phyloP scores from a whole-genome alignment of 257 asterid species.

The Nicotiana benthamiana region DNA sequence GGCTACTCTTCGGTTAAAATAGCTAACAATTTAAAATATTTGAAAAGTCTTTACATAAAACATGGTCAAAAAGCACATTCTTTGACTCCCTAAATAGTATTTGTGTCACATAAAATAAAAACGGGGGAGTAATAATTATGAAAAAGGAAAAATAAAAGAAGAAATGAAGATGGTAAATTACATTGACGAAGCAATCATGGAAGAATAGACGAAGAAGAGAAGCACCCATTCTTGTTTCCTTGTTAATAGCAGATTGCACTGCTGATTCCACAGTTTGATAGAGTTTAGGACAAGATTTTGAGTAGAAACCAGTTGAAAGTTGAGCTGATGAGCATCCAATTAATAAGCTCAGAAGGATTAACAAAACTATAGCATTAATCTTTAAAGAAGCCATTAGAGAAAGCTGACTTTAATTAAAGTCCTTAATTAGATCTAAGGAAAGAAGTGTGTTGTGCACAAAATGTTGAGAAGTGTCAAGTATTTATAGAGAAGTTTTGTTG shows the following conservation, averaged over 20 bases:
- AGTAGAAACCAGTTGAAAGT: slow-evolving; percentile 52
- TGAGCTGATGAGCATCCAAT: slow-evolving; percentile 58
- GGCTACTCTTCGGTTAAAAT: no score
- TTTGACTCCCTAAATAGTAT: no score
- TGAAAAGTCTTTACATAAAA: no score
- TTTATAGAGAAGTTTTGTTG: slow-evolving; percentile 26
- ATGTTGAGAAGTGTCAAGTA: slow-evolving; percentile 3
- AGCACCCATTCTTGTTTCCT: slow-evolving; percentile 86
- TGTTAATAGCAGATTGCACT: slow-evolving; percentile 48
- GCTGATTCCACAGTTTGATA: slow-evolving; percentile 32
- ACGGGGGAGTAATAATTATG: background rate
- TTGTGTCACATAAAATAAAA: no score
- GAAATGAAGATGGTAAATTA: slow-evolving; percentile 7
- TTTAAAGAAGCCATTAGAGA: background rate
- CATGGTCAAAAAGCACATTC: no score
- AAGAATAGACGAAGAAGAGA: slow-evolving; percentile 84
- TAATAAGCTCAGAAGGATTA: slow-evolving; percentile 25
- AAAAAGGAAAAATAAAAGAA: background rate
- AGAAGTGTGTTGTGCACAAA: slow-evolving; percentile 16
- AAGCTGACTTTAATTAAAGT: slow-evolving; percentile 23
- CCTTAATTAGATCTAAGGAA: background rate
- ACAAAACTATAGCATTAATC: slow-evolving; percentile 19
- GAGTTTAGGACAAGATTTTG: slow-evolving; percentile 55
- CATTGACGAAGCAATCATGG: slow-evolving; percentile 93
- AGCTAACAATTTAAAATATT: no score